Percentiles rank a stretch among this genome's conserved stretches.
Evolutionary conservation across 306 rosid species (phyloP).

Genomic region (Comarum palustre): DNA sequence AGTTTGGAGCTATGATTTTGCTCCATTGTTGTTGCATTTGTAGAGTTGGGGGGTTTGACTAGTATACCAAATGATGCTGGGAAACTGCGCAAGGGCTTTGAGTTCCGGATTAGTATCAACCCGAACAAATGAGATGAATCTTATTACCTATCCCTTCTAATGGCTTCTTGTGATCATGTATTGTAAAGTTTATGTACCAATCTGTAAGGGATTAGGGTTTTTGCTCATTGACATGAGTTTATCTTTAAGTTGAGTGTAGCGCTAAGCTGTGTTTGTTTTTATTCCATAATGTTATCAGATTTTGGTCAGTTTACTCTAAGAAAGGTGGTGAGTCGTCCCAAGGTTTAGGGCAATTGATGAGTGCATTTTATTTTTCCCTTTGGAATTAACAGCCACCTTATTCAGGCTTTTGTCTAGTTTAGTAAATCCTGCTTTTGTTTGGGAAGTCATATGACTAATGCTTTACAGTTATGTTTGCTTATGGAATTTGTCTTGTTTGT

Average conservation of each 20-base stretch:
- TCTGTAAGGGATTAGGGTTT: not conserved
- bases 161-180: conserved; percentile 23
- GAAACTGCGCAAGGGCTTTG: conserved; percentile 60
- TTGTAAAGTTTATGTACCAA: not conserved
- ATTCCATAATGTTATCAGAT: not conserved
- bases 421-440: not conserved
- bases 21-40: not conserved
- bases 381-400: not conserved
- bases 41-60: not conserved
- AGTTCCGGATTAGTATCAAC: conserved; percentile 25
- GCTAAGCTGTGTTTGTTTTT: not conserved
- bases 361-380: not conserved
- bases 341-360: not conserved
- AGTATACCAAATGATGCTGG: conserved; percentile 49
- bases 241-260: not conserved
- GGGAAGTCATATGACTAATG: not conserved
- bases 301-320: not conserved
- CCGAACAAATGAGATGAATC: conserved; percentile 36
- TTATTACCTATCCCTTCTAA: conserved; percentile 41
- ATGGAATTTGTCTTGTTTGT: not conserved
- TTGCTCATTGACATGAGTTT: not conserved
- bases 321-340: not conserved
- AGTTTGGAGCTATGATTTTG: conserved; percentile 16
- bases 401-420: not conserved
- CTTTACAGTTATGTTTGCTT: not conserved